phyloP scores from a whole-genome alignment of 1,284 basidiomycete species.

The Ceratobasidium sp. region DNA sequence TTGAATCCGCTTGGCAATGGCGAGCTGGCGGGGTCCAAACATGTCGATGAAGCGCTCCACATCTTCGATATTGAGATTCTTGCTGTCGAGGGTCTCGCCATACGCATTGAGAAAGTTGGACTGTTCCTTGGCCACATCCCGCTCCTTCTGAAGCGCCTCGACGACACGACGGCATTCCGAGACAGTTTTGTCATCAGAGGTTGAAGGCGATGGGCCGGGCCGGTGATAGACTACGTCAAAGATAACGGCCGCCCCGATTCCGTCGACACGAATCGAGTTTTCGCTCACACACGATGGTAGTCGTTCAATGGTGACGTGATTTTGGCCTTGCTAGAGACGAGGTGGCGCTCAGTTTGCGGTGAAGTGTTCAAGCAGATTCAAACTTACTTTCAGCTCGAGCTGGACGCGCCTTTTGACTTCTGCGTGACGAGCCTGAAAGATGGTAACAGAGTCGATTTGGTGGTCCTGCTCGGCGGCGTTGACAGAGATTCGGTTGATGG shows the following conservation, averaged over 20 bases:
- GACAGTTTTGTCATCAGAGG: constrained; percentile 11
- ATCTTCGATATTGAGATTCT: constrained; percentile 39
- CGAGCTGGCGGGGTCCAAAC: constrained; percentile 41
- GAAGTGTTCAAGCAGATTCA: too few relatives aligned
- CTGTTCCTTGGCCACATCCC: constrained; percentile 37
- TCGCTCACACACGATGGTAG: constrained; percentile 47
- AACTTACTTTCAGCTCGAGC: constrained; percentile 14
- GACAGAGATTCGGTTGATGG: neutral
- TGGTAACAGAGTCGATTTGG: constrained; percentile 13
- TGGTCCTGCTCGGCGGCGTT: constrained; percentile 11
- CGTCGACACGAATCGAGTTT: constrained; percentile 49
- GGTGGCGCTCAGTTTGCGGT: neutral
- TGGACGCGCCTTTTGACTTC: constrained; percentile 20
- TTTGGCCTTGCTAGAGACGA: constrained; percentile 46
- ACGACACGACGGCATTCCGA: constrained; percentile 40
- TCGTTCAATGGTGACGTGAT: constrained; percentile 46
- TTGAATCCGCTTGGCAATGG: constrained; percentile 35
- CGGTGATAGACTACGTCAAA: constrained; percentile 48
- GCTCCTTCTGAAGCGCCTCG: constrained; percentile 33
- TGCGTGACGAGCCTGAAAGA: constrained; percentile 5
- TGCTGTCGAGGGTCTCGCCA: constrained; percentile 43
- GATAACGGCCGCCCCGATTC: constrained; percentile 46
- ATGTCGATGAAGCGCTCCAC: constrained; percentile 45
- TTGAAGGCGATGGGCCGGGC: neutral
- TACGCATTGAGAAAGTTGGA: constrained; percentile 43